Conservation (phyloP, 2,329 filamentous ascomycete genomes). For the Stagonosporopsis vannaccii region DNA sequence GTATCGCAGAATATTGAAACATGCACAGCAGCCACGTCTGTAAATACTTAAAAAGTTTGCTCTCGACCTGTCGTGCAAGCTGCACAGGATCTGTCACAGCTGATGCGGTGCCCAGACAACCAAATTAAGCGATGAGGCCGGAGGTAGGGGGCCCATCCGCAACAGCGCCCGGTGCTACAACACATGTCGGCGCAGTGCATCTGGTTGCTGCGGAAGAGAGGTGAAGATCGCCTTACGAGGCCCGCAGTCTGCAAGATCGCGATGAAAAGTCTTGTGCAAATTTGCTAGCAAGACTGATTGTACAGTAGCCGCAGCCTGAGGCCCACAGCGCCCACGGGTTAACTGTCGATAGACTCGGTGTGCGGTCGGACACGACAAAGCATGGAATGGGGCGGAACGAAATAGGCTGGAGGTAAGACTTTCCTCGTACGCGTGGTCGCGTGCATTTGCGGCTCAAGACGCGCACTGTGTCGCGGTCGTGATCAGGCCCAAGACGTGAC, state of each 20-base stretch:
- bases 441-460: slow-evolving; percentile 40
- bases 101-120: slow-evolving; percentile 19
- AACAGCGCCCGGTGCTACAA: slow-evolving; percentile 12
- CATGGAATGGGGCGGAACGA: slow-evolving; percentile 35
- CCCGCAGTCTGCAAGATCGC: slow-evolving; percentile 27
- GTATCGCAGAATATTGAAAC: slow-evolving; percentile 37
- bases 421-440: slow-evolving; percentile 39
- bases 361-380: slow-evolving; percentile 27
- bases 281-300: slow-evolving; percentile 26
- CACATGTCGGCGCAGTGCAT: slow-evolving; percentile 11
- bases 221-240: slow-evolving; percentile 13
- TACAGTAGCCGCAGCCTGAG: slow-evolving; percentile 15
- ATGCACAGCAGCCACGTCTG: slow-evolving; percentile 34
- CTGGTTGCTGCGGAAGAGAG: slow-evolving; percentile 14
- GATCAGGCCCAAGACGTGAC: slow-evolving; percentile 36
- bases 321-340: slow-evolving; percentile 25
- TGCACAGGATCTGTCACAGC: slow-evolving; percentile 35
- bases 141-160: slow-evolving; percentile 23
- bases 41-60: slow-evolving; percentile 43
- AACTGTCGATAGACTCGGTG: slow-evolving; percentile 29
- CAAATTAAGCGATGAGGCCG: slow-evolving; percentile 14
- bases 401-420: slow-evolving; percentile 34
- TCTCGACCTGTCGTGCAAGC: slow-evolving; percentile 30
- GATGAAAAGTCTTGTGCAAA: slow-evolving; percentile 33
- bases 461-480: slow-evolving; percentile 43